phyloP scores from a whole-genome alignment of 2,329 filamentous ascomycete species.

The Cordyceps tenuipes region DNA sequence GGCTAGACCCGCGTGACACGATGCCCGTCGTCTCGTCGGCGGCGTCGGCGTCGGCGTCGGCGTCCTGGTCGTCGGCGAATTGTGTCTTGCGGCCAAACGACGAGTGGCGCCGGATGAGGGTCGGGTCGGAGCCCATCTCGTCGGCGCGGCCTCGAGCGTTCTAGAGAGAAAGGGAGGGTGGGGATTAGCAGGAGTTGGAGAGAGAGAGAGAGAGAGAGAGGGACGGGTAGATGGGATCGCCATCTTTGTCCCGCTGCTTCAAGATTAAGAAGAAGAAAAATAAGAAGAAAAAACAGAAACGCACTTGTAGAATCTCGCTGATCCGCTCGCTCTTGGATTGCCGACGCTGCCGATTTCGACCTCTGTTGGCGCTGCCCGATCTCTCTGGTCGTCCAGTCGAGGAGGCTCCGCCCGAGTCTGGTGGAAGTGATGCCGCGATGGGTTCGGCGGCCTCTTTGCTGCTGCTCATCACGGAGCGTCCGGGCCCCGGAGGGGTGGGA shows the following conservation, averaged over 20 bases:
- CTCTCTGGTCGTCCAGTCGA: background rate
- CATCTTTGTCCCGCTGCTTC: background rate
- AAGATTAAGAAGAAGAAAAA: background rate
- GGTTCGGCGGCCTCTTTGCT: background rate
- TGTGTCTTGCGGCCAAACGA: slow-evolving; percentile 12
- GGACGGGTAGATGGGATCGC: too few relatives aligned
- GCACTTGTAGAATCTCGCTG: slow-evolving; percentile 39
- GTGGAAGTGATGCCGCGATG: background rate
- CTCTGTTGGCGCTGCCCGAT: slow-evolving; percentile 8
- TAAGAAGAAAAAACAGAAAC: slow-evolving; percentile 13
- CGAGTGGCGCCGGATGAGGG: slow-evolving; percentile 10
- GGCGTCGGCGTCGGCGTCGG: slow-evolving; percentile 24
- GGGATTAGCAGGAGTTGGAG: background rate
- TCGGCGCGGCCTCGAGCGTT: slow-evolving; percentile 35
- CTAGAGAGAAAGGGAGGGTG: slow-evolving; percentile 19
- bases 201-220: background rate
- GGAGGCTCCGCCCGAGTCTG: background rate
- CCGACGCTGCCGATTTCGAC: slow-evolving; percentile 17
- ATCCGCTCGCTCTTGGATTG: slow-evolving; percentile 33
- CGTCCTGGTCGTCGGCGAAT: slow-evolving; percentile 18
- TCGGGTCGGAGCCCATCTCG: slow-evolving; percentile 26
- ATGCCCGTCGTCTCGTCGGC: slow-evolving; percentile 34
- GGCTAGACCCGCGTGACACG: slow-evolving; percentile 24
- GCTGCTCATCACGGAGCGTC: background rate
- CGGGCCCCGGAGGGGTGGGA: background rate